Evolutionary conservation across 2,329 filamentous ascomycete species (phyloP).

Genomic region (Paracamarosporium sp.): DNA sequence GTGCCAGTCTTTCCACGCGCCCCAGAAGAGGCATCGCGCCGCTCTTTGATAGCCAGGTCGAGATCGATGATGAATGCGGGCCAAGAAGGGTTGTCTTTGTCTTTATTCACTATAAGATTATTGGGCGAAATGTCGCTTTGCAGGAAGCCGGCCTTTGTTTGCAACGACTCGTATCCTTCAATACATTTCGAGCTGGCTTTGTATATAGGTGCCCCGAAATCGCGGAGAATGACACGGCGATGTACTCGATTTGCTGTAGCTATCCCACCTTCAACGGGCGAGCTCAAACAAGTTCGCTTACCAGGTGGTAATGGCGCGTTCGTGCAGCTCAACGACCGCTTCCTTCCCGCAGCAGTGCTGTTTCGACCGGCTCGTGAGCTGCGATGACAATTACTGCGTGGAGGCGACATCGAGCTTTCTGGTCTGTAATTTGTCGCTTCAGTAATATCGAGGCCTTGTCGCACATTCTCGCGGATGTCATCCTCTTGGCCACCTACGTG

Average conservation of each 20-base stretch:
- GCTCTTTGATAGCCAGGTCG: not conserved
- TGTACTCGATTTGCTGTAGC: not conserved
- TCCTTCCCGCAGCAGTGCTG: not conserved
- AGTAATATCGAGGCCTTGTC: not conserved
- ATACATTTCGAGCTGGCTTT: not conserved
- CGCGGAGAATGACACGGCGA: not conserved
- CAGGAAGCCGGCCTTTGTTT: not conserved
- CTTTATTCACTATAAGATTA: not conserved
- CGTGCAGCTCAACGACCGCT: not conserved
- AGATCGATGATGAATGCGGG: not conserved
- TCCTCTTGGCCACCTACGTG: not conserved
- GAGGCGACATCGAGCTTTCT: not conserved
- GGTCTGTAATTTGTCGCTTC: not conserved
- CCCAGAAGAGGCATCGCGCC: not conserved
- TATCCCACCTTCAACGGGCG: not conserved
- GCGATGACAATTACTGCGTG: not conserved
- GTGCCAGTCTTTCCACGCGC: not conserved
- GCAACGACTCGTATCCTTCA: not conserved
- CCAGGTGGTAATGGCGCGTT: not conserved
- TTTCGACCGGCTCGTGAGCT: not conserved
- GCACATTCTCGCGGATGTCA: slow-evolving; percentile 1
- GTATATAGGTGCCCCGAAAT: not conserved
- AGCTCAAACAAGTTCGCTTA: not conserved
- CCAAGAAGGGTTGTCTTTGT: not conserved
- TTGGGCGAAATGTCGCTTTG: not conserved